Evolutionary conservation across 768 basidiomycete species (phyloP).

Genomic region (Dioszegia hungarica): DNA sequence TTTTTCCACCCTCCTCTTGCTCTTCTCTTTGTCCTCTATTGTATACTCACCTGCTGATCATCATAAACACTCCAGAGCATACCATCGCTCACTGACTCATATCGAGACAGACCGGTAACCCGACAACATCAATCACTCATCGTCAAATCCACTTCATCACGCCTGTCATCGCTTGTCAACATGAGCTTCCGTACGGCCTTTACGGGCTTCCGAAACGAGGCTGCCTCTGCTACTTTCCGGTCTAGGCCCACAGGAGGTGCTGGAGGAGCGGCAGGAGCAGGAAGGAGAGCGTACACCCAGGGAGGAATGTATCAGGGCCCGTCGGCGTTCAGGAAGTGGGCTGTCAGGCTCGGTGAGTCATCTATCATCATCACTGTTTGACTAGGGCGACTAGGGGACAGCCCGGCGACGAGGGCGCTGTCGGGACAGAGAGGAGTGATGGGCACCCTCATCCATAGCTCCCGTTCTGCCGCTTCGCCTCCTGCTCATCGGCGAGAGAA

Average conservation of each 20-base stretch:
- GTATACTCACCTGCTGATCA: background rate
- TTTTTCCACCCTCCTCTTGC: no score
- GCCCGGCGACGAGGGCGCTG: no score
- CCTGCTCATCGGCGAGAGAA: no score
- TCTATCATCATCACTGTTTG: background rate
- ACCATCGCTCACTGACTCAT: background rate
- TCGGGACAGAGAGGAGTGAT: no score
- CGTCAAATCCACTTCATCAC: no score
- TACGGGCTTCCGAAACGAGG: background rate
- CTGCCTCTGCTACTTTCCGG: background rate
- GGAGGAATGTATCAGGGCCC: slow-evolving; percentile 7
- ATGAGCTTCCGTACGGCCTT: slow-evolving; percentile 8
- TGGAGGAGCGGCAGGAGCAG: background rate
- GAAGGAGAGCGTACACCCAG: background rate
- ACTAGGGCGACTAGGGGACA: no score
- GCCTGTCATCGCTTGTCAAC: background rate
- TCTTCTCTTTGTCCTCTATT: no score
- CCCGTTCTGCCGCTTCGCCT: no score
- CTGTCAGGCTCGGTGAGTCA: slow-evolving; percentile 27
- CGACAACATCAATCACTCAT: background rate
- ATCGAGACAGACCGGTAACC: background rate
- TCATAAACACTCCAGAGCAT: background rate
- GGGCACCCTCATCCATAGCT: no score
- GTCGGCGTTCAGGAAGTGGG: slow-evolving; percentile 31
- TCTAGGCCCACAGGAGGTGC: background rate